A percentile compares a stretch with the other conserved stretches of the same genome.
These are phyloP conservation scores for Calophaca sinica DNA, from an alignment of 306 rosid genomes.

Conservation along the genomic window DNA sequence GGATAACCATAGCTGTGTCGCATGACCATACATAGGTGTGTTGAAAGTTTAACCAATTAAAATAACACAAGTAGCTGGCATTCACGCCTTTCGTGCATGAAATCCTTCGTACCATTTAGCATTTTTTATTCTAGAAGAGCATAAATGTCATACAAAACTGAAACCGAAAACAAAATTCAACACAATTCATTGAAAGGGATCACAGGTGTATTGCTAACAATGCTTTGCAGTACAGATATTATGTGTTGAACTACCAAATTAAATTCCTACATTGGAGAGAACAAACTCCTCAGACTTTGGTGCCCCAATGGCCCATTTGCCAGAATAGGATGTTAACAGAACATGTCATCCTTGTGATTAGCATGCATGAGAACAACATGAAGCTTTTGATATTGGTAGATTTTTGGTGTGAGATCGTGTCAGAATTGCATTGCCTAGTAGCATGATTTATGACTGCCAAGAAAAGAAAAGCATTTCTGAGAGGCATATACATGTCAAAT, in stretches of 20 bases:
- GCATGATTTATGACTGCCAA: conserved; percentile 49
- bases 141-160: conserved; percentile 44
- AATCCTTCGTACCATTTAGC: no score
- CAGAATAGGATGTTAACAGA: conserved; percentile 29
- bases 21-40: no score
- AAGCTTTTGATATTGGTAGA: conserved; percentile 32
- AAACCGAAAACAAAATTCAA: conserved; percentile 46
- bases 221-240: conserved; percentile 48
- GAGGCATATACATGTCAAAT: conserved; percentile 4
- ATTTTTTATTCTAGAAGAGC: no score
- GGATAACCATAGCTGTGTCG: no score
- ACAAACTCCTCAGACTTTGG: conserved; percentile 45
- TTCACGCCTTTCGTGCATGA: no score
- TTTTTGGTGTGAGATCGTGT: conserved; percentile 32
- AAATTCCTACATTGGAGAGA: conserved; percentile 49
- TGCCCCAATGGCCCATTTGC: conserved; percentile 41
- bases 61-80: no score
- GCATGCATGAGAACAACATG: conserved; percentile 39
- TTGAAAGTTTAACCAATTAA: no score
- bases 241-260: conserved; percentile 55
- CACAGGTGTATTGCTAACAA: conserved; percentile 43
- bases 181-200: conserved; percentile 42
- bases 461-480: conserved; percentile 24
- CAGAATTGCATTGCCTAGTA: conserved; percentile 31
- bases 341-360: conserved; percentile 28